These are phyloP conservation scores for Claviceps sp. DNA, from an alignment of 2,329 filamentous ascomycete species.

Conservation along the genomic window DNA sequence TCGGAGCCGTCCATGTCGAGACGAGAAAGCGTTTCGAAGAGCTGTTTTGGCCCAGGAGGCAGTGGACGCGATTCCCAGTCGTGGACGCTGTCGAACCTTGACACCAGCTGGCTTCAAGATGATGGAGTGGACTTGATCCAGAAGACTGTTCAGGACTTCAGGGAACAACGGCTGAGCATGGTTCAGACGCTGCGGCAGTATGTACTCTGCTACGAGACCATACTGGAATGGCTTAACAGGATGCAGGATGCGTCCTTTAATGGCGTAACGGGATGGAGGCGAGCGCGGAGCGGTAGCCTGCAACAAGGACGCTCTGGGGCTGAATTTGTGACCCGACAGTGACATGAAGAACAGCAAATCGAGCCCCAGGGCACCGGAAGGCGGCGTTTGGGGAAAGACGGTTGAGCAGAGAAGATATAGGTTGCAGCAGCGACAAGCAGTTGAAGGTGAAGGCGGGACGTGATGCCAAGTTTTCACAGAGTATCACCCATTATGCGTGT, in stretches of 20 bases:
- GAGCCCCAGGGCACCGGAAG: background rate
- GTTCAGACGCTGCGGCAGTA: slow-evolving; percentile 89
- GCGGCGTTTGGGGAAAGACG: too few relatives aligned
- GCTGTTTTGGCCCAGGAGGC: slow-evolving; percentile 8
- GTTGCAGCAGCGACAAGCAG: too few relatives aligned
- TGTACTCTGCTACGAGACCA: slow-evolving; percentile 90
- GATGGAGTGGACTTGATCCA: slow-evolving; percentile 68
- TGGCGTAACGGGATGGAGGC: slow-evolving; percentile 10
- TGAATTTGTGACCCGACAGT: slow-evolving; percentile 3
- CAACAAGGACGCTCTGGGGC: slow-evolving; percentile 8
- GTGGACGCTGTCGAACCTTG: slow-evolving; percentile 13
- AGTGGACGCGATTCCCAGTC: slow-evolving; percentile 2
- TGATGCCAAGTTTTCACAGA: too few relatives aligned
- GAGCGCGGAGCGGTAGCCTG: slow-evolving; percentile 20
- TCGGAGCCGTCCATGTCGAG: slow-evolving; percentile 16
- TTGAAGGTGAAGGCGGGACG: too few relatives aligned
- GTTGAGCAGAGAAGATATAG: too few relatives aligned
- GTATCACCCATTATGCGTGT: too few relatives aligned
- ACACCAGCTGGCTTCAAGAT: slow-evolving; percentile 54
- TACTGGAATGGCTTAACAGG: slow-evolving; percentile 69
- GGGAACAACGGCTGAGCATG: slow-evolving; percentile 83
- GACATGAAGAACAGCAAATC: background rate
- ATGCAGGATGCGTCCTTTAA: slow-evolving; percentile 23
- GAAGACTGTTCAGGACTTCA: slow-evolving; percentile 81
- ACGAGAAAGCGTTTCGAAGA: slow-evolving; percentile 12